Base-by-base conservation (phyloP, 176 grass and related monocot genomes). In the Alloteropsis semialata region DNA sequence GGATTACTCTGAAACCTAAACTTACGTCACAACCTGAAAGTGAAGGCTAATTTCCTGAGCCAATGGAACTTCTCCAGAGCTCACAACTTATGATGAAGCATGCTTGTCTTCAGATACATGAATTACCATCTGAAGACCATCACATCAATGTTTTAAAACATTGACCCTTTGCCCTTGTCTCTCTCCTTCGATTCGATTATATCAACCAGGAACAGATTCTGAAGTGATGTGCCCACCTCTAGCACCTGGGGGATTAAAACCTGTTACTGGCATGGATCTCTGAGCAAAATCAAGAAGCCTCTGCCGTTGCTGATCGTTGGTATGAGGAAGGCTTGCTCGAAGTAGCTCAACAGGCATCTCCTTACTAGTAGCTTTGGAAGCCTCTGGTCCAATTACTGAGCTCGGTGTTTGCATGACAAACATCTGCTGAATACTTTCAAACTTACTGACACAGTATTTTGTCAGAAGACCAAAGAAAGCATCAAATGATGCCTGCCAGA, bases 291-390 rank as follows among this genome's bases (percentile, higher is more conserved):
- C 91, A 67, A 92, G 75, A 54, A 99, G 84, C 91, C 93, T 83
- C 16, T 96, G 84, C 1, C 81, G 86, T 73, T 99, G 97, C 44
- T 99, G 91, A 46, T 99, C 91, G 16, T 91, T 94, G 70, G 97
- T 96, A 88, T 96, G 97, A 77, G 97, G 97, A 88, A 96, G 89
- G 87, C 97, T 96, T 63, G 91, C 87, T 37, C 91, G 86, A 34
- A 99, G 90, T 22, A 99, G 81, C 75, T 99, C 97, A n/a, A 93
- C 83, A 19, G 97, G 97, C 93, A 99, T 99, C 85, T 99, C 97
- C 87, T 92, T 94, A 59, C 97, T 94, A 22, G 91, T 87, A 69
- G 91, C 87, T 80, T 87, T 79, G 29, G 91, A 90, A 77, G 88
- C 89, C 67, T 99, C 97, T 10, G 93, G 84, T 83, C 91, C 93